phyloP scores from a whole-genome alignment of 345 rosid species.

The Populus simonii region DNA sequence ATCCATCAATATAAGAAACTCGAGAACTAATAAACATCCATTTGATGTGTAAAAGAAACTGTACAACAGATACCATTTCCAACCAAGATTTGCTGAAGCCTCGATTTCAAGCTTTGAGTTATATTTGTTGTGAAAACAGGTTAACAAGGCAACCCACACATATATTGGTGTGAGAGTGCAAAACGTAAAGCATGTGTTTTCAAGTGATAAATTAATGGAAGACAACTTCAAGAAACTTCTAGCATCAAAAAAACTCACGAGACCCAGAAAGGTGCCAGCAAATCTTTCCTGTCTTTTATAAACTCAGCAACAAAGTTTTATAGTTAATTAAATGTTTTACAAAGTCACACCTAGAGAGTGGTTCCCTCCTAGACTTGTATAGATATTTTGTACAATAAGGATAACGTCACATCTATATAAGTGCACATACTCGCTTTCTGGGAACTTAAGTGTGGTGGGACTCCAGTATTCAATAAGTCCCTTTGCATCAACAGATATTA shows the following conservation, averaged over 20 bases:
- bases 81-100: background rate
- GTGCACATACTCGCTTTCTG: constrained; percentile 72
- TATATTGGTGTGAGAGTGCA: background rate
- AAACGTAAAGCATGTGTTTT: background rate
- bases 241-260: background rate
- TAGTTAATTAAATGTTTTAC: too few relatives aligned
- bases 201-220: background rate
- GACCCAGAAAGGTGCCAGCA: background rate
- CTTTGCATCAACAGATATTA: constrained; percentile 76
- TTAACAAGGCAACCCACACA: background rate
- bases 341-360: background rate
- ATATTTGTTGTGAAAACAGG: background rate
- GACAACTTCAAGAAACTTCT: background rate
- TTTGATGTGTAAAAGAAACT: background rate
- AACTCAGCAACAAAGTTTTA: background rate
- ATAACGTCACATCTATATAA: background rate
- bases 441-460: constrained; percentile 69
- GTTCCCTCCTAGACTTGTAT: background rate
- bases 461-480: constrained; percentile 94
- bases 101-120: background rate
- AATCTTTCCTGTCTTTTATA: background rate
- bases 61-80: background rate
- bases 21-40: background rate
- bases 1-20: background rate
- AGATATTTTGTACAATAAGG: background rate